phyloP scores from a whole-genome alignment of 2,329 filamentous ascomycete species.

The Aspergillus luchuensis region DNA sequence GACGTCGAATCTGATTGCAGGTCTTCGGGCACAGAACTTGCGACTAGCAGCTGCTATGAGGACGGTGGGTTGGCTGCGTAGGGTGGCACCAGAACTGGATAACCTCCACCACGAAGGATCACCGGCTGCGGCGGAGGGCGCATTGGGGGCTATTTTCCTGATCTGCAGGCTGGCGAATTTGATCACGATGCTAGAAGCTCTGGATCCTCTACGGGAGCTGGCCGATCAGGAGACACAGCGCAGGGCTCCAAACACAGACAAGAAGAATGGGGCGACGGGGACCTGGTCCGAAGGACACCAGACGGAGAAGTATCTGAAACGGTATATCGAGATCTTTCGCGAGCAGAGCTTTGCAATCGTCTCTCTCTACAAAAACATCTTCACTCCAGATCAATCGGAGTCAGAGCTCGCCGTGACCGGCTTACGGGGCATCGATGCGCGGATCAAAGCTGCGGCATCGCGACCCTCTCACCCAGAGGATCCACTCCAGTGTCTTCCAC shows the following conservation, averaged over 20 bases:
- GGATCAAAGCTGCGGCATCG: constrained; percentile 27
- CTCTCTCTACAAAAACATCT: constrained; percentile 90
- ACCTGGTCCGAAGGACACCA: constrained; percentile 69
- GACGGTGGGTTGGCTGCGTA: constrained; percentile 85
- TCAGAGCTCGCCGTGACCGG: constrained; percentile 31
- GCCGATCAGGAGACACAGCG: constrained; percentile 78
- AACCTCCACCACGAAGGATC: constrained; percentile 35
- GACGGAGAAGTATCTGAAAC: constrained; percentile 89
- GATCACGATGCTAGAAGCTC: constrained; percentile 73
- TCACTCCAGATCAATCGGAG: constrained; percentile 60
- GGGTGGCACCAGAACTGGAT: constrained; percentile 80
- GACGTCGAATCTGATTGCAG: constrained; percentile 77
- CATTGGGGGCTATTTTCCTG: constrained; percentile 80
- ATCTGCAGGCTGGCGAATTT: constrained; percentile 82
- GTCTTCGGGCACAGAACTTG: constrained; percentile 73
- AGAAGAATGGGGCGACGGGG: constrained; percentile 24
- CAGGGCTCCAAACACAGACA: constrained; percentile 37
- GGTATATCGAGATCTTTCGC: constrained; percentile 95
- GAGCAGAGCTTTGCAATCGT: constrained; percentile 97
- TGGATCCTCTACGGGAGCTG: constrained; percentile 82
- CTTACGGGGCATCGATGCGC: constrained; percentile 32
- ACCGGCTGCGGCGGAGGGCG: constrained; percentile 58
- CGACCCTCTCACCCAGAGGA: constrained; percentile 30
- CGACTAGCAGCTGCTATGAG: constrained; percentile 89
- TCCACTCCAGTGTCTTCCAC: constrained; percentile 61